These are phyloP conservation scores for Dactylellina sp. DNA, from an alignment of 2,329 filamentous ascomycete genomes.

Conservation along the genomic window DNA sequence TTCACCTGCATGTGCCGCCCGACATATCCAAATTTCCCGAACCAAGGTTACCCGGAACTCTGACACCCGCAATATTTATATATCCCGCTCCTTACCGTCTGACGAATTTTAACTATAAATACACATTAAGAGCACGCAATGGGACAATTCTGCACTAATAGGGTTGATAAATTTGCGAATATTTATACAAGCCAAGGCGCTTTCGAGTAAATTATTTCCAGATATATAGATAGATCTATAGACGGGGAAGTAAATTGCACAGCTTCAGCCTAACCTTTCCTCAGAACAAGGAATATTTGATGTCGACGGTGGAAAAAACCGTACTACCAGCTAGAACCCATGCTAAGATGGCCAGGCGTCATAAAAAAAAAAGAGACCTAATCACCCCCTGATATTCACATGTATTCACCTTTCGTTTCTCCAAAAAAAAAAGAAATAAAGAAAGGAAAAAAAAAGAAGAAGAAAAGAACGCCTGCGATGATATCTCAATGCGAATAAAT, in stretches of 20 bases:
- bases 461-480: constrained; percentile 26
- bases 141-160: background rate
- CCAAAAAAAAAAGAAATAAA: no score
- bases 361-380: background rate
- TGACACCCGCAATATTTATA: background rate
- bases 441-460: no score
- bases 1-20: constrained; percentile 15
- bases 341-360: background rate
- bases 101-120: background rate
- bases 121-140: background rate
- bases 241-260: no score
- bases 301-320: background rate
- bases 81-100: background rate
- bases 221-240: no score
- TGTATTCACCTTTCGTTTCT: constrained; percentile 3
- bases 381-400: background rate
- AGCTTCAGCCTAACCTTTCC: no score
- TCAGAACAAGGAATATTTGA: no score
- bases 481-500: background rate
- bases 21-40: background rate
- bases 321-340: background rate
- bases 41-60: constrained; percentile 2
- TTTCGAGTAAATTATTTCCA: no score
- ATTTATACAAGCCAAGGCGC: no score
- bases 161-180: no score